Evolutionary conservation across 805 yeast genomes (phyloP).

Genomic region (Lachancea lanzarotensis): DNA sequence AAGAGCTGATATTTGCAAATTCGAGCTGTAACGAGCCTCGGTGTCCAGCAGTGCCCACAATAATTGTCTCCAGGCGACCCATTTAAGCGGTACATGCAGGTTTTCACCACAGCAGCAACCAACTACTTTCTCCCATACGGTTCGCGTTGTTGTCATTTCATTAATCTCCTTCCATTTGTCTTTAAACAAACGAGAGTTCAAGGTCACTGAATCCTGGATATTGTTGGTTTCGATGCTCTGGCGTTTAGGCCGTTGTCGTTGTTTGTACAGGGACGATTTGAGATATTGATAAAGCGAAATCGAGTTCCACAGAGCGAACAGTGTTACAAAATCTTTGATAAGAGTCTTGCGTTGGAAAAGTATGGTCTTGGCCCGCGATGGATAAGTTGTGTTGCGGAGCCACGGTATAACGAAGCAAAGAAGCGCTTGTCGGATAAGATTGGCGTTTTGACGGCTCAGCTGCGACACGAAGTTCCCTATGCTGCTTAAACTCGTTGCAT

Average conservation of each 20-base stretch:
- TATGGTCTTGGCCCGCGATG: constrained; percentile 9
- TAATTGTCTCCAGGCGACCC: constrained; percentile 27
- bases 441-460: constrained; percentile 4
- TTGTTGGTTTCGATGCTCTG: neutral
- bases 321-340: constrained; percentile 13
- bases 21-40: constrained; percentile 4
- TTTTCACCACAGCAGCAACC: constrained; percentile 20
- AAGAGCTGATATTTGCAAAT: constrained; percentile 16
- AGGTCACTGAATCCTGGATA: neutral
- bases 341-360: constrained; percentile 14
- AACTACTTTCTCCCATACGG: constrained; percentile 17
- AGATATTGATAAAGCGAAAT: constrained; percentile 13
- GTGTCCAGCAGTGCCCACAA: constrained; percentile 8
- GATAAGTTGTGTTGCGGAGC: constrained; percentile 4
- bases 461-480: neutral
- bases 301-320: constrained; percentile 19
- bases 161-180: constrained; percentile 23
- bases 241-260: neutral
- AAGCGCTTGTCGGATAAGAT: constrained; percentile 11
- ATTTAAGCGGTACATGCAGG: constrained; percentile 20
- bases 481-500: neutral
- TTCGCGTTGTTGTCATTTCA: constrained; percentile 16
- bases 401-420: constrained; percentile 15
- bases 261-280: constrained; percentile 5
- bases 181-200: constrained; percentile 15